A percentile compares a stretch with the other conserved stretches of the same genome.
Evolutionary conservation across 129 eudicot species (phyloP).

Genomic region (Centrapalus pauciflorus): DNA sequence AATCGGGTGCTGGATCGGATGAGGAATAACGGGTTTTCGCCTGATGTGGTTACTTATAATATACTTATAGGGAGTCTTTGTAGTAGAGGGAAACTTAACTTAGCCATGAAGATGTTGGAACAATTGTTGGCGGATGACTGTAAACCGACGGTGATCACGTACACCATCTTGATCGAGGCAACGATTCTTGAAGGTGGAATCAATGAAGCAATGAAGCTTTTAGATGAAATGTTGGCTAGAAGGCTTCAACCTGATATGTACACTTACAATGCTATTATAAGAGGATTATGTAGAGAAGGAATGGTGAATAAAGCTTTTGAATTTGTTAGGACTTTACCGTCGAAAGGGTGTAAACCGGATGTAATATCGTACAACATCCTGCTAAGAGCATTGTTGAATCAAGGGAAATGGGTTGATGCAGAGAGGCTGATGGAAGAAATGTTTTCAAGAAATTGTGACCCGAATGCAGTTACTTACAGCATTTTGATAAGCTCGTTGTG

Average conservation of each 20-base stretch:
- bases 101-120: constrained; percentile 55
- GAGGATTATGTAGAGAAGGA: constrained; percentile 69
- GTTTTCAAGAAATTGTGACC: constrained; percentile 56
- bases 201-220: constrained; percentile 59
- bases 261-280: constrained; percentile 57
- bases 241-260: constrained; percentile 70
- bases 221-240: constrained; percentile 58
- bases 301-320: constrained; percentile 52
- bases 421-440: constrained; percentile 57
- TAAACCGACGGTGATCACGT: constrained; percentile 57
- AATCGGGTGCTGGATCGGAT: constrained; percentile 48
- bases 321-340: constrained; percentile 43
- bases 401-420: constrained; percentile 56
- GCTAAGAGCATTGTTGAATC: constrained; percentile 52
- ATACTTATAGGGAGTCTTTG: constrained; percentile 68
- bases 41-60: constrained; percentile 65
- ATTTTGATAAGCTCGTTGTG: constrained; percentile 58
- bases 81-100: constrained; percentile 49
- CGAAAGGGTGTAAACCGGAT: constrained; percentile 53
- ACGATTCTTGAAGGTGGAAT: constrained; percentile 52
- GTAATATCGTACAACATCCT: constrained; percentile 54
- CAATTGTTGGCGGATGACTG: constrained; percentile 48
- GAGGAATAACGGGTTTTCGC: constrained; percentile 58
- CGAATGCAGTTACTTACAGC: constrained; percentile 57
- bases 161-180: constrained; percentile 67